These are phyloP conservation scores for Moesziomyces aphidis DNA, from an alignment of 1,284 basidiomycete species.

Conservation along the genomic window DNA sequence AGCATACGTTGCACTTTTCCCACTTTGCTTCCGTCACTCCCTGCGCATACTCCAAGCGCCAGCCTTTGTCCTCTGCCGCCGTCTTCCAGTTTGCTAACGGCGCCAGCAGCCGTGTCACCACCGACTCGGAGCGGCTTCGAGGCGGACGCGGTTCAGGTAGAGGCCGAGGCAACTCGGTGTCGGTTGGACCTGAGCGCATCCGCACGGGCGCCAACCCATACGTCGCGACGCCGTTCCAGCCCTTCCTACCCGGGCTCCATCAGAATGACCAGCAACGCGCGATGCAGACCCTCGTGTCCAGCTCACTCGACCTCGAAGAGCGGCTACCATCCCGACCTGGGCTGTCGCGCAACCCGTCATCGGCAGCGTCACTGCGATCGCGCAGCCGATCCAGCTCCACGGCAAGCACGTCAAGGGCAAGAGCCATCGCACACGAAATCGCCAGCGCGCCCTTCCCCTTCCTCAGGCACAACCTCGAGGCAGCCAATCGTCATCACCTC, in stretches of 20 bases:
- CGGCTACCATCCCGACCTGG: conserved; percentile 4
- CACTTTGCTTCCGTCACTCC: conserved; percentile 39
- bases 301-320: conserved; percentile 40
- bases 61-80: conserved; percentile 15
- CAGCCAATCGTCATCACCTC: conserved; percentile 21
- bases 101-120: conserved; percentile 19
- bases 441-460: conserved; percentile 43
- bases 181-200: conserved; percentile 16
- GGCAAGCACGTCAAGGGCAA: conserved; percentile 27
- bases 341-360: conserved; percentile 22
- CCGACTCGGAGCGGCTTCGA: conserved; percentile 19
- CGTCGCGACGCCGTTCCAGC: conserved; percentile 28
- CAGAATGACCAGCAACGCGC: conserved; percentile 26
- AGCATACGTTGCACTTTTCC: conserved; percentile 51
- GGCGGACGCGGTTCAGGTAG: conserved; percentile 10
- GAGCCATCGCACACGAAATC: conserved; percentile 42
- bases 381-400: conserved; percentile 26
- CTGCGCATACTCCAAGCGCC: conserved; percentile 1
- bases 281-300: conserved; percentile 17
- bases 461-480: conserved; percentile 27
- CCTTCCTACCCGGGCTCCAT: conserved; percentile 26
- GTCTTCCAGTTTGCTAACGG: conserved; percentile 33
- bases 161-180: conserved; percentile 21
- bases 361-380: conserved; percentile 11
- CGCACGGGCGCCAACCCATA: conserved; percentile 6